phyloP scores from a whole-genome alignment of 202 grass and related monocot species.

The Zizania palustris region DNA sequence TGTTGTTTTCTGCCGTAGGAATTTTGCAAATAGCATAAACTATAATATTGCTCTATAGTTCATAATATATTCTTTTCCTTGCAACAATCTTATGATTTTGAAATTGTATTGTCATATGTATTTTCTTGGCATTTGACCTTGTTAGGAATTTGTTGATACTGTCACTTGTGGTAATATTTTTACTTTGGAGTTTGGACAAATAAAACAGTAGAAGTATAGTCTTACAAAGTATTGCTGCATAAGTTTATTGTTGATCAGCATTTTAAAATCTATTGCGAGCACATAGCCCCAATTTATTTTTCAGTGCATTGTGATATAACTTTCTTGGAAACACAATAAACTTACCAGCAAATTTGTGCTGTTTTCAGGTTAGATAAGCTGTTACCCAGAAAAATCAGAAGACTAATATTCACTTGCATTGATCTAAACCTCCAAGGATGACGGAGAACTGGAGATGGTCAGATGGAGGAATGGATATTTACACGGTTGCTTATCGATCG shows the following conservation, averaged over 20 bases:
- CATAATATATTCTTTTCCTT: not conserved
- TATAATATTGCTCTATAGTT: not conserved
- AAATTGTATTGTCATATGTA: not conserved
- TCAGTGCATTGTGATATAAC: not conserved
- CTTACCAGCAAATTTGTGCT: not conserved
- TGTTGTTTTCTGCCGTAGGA: not conserved
- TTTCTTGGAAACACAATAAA: constrained; percentile 2
- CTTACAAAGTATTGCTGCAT: not conserved
- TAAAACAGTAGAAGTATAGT: not conserved
- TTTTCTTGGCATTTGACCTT: not conserved
- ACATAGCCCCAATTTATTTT: constrained; percentile 4
- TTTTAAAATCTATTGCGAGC: not conserved
- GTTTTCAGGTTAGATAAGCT: constrained; percentile 45
- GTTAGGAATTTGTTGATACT: not conserved
- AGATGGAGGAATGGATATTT: not conserved
- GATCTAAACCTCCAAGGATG: not conserved
- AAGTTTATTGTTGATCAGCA: not conserved
- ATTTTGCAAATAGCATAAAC: not conserved
- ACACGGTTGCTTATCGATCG: not conserved
- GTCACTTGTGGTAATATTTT: not conserved
- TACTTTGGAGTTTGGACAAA: not conserved
- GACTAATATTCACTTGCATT: constrained; percentile 9
- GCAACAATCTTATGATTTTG: not conserved
- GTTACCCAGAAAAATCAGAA: not conserved
- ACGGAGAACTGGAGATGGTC: constrained; percentile 13